Base-by-base conservation (phyloP, 139 green algal genomes). In the Ostreobium quekettii region DNA sequence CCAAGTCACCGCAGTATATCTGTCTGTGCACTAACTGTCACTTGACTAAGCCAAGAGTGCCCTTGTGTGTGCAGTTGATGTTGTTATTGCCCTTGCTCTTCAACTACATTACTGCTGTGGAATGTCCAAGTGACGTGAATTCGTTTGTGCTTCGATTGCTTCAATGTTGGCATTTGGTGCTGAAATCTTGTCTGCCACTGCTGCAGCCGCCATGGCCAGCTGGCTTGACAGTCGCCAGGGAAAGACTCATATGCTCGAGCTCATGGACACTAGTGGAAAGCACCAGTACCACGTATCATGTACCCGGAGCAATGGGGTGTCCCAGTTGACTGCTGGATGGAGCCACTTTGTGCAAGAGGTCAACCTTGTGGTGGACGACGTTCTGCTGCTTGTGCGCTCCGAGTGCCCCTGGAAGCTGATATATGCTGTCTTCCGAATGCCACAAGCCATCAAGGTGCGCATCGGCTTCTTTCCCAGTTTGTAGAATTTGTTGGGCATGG, bases 271-370 rank as follows among this genome's bases (percentile, higher is more conserved):
- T 8, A 36, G 11, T 26, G 6, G 11, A 22, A 68, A 68, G 35
- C 35, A 68, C 37, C 22, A 36, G 5, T 53, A 48, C 36, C 61
- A 56, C n/a, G n/a, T n/a, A n/a, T n/a, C n/a, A n/a, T n/a, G n/a
- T n/a, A n/a, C n/a, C n/a, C n/a, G n/a, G n/a, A n/a, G n/a, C n/a
- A n/a, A n/a, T n/a, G n/a, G n/a, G n/a, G n/a, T n/a, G n/a, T n/a
- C n/a, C n/a, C n/a, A n/a, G 6, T 68, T 36, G 8, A 19, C n/a
- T n/a, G n/a, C 61, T 15, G 36, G 7, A 4, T 68, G 61, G 61
- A 53, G 42, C 37, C 6, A 68, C 24, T 68, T 68, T 56, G 36
- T 68, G 22, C 37, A 68, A 5, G 61, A 68, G 22, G 53, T 53
- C 35, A 38, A 38, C 36, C 36, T 68, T 4, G 53, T 28, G 15